phyloP scores from a whole-genome alignment of 2,329 filamentous ascomycete genomes.

The Penicillium sumatraense region DNA sequence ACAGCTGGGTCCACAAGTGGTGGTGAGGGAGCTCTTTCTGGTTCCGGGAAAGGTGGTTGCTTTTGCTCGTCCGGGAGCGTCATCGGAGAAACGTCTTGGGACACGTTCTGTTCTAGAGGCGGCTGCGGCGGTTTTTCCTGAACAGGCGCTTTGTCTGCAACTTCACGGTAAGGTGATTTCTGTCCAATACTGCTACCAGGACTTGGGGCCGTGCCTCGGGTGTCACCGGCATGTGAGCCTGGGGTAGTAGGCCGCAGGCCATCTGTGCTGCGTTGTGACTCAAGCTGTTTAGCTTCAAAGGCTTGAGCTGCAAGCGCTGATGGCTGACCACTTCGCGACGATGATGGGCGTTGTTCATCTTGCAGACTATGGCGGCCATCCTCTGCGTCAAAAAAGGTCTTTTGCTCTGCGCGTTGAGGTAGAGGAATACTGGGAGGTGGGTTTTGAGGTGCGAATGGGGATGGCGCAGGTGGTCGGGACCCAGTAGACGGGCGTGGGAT shows the following conservation, averaged over 20 bases:
- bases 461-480: conserved; percentile 38
- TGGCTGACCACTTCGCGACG: conserved; percentile 33
- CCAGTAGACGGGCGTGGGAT: conserved; percentile 42
- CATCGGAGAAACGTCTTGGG: conserved; percentile 15
- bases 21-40: conserved; percentile 17
- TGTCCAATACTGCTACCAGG: conserved; percentile 33
- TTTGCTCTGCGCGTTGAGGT: conserved; percentile 30
- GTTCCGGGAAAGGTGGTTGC: conserved; percentile 21
- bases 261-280: conserved; percentile 31
- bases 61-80: conserved; percentile 28
- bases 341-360: conserved; percentile 29
- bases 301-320: conserved; percentile 18
- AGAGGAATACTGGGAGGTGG: conserved; percentile 27
- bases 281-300: conserved; percentile 15
- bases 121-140: conserved; percentile 12
- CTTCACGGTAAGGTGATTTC: conserved; percentile 35
- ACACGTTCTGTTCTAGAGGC: conserved; percentile 14
- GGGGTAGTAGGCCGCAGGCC: conserved; percentile 36
- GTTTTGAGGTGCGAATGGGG: conserved; percentile 34
- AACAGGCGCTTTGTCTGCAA: conserved; percentile 35
- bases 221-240: conserved; percentile 31
- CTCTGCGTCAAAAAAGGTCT: conserved; percentile 25
- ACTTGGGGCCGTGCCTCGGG: conserved; percentile 21
- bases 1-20: conserved; percentile 16
- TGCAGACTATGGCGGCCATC: conserved; percentile 21